Base-by-base conservation (phyloP, 495 filamentous ascomycete genomes). In the Sphaerosporella brunnea region DNA sequence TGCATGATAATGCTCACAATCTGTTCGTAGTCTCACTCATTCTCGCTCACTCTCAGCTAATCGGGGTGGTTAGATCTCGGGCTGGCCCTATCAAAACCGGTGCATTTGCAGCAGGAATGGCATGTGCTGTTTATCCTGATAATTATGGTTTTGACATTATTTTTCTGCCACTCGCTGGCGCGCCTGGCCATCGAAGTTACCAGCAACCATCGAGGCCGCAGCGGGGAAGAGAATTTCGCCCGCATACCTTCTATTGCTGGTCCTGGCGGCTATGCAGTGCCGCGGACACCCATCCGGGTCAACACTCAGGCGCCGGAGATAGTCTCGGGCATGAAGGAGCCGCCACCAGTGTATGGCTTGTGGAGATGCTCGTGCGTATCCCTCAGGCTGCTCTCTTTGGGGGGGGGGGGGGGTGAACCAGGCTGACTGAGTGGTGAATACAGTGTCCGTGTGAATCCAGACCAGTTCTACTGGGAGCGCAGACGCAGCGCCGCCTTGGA, bases 331-430 rank as follows among this genome's bases (percentile, higher is more conserved):
- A 66, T 69, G 32, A 77, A 76, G 59, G 48, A 69, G 24, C 78
- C 82, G 13, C 85, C 85, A 25, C 85, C 85, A 13, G 83, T 84
- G n/a, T 93, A 93, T 63, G 85, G 84, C 1, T 59, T 82, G 8
- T 93, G 84, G 84, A 75, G 61, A 83, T 78, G 61, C 81, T 90
- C 65, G 81, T 85, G 50, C 20, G 21, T 47, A 5, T 7, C 28
- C 16, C 32, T 36, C 7, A 9, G 2, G 23, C 11, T 24, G n/a
- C n/a, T n/a, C n/a, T n/a, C n/a, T n/a, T n/a, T n/a, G n/a, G n/a
- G n/a, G n/a, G n/a, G n/a, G n/a, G 24, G 20, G 11, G 5, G 2
- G 16, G 30, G 52, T 55, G 42, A 49, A 25, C 1, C 18, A 24
- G 26, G 13, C 24, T 49, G 36, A 53, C 80, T 77, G n/a, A 18